phyloP scores from a whole-genome alignment of 2,329 filamentous ascomycete genomes.

The Tolypocladium ovalisporum region DNA sequence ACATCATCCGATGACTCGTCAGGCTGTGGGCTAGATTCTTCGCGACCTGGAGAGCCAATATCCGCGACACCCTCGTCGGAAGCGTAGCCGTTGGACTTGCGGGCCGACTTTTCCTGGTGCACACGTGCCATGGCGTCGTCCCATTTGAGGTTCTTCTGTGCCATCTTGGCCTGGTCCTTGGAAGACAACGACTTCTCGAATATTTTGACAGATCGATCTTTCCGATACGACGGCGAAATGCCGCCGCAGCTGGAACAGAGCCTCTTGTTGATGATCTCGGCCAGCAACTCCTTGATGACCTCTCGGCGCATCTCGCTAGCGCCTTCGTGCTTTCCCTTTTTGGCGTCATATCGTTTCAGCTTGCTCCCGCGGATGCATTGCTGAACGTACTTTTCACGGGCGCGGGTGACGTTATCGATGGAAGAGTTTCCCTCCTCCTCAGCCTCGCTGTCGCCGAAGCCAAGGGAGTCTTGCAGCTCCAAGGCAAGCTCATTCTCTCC shows the following conservation, averaged over 20 bases:
- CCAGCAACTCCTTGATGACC: constrained; percentile 73
- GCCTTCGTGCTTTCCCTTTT: constrained; percentile 69
- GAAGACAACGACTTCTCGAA: constrained; percentile 70
- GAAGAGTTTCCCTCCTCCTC: constrained; percentile 49
- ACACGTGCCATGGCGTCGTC: constrained; percentile 54
- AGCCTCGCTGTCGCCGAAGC: constrained; percentile 44
- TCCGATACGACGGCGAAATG: constrained; percentile 73
- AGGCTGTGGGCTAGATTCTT: constrained; percentile 33
- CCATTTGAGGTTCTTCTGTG: constrained; percentile 53
- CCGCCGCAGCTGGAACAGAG: constrained; percentile 58
- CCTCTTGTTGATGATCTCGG: constrained; percentile 56
- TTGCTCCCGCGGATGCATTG: constrained; percentile 54
- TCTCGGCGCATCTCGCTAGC: constrained; percentile 64
- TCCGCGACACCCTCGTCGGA: constrained; percentile 63
- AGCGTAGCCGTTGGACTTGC: constrained; percentile 30
- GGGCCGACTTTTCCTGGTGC: constrained; percentile 23
- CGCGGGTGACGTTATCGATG: constrained; percentile 41
- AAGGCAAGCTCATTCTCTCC: constrained; percentile 31
- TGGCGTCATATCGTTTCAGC: constrained; percentile 34
- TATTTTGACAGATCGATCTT: constrained; percentile 86
- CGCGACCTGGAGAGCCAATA: constrained; percentile 37
- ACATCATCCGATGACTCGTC: constrained; percentile 29
- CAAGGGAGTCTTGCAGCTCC: constrained; percentile 19
- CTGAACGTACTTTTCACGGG: constrained; percentile 58
- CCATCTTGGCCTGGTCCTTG: constrained; percentile 72